Percentiles rank a stretch among this genome's conserved stretches.
Conservation (phyloP, 176 grass and related monocot species). For the Aegilops longissima region DNA sequence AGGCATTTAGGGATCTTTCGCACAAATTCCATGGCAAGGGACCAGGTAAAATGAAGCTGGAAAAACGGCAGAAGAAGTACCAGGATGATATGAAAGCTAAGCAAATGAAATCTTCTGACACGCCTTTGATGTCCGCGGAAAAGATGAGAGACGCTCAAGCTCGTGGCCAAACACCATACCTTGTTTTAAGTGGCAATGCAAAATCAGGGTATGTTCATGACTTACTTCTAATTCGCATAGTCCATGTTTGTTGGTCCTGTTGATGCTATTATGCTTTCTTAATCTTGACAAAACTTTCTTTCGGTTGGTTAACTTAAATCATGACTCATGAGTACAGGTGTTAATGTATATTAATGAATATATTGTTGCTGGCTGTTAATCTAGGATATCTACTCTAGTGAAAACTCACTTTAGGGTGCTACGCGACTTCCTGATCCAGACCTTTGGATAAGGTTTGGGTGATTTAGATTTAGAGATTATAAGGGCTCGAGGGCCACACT, state of each 20-base stretch:
- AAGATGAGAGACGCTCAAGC: conserved; percentile 94
- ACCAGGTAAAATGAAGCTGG: conserved; percentile 88
- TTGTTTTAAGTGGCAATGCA: conserved; percentile 79
- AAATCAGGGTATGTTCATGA: conserved; percentile 66
- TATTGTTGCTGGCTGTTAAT: background rate
- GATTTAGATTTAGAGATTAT: background rate
- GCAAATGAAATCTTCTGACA: conserved; percentile 87
- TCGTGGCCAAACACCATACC: conserved; percentile 67
- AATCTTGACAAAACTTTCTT: conserved; percentile 10
- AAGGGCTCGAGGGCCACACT: background rate
- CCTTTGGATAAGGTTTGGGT: background rate
- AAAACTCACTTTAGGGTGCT: background rate
- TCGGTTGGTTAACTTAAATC: background rate
- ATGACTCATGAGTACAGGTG: background rate
- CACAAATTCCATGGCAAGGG: conserved; percentile 97
- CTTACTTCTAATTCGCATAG: background rate
- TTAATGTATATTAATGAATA: background rate
- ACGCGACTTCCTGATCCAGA: background rate
- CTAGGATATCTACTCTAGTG: background rate
- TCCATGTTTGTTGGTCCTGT: conserved; percentile 4
- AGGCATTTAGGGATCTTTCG: conserved; percentile 82
- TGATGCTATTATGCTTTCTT: conserved; percentile 1
- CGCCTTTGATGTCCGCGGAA: conserved; percentile 66
- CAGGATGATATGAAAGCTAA: conserved; percentile 81
- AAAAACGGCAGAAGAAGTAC: conserved; percentile 78